Percentiles rank a stretch among this genome's conserved stretches.
These are phyloP conservation scores for Carex littledalei DNA, from an alignment of 176 grass and related monocot species.

Conservation along the genomic window DNA sequence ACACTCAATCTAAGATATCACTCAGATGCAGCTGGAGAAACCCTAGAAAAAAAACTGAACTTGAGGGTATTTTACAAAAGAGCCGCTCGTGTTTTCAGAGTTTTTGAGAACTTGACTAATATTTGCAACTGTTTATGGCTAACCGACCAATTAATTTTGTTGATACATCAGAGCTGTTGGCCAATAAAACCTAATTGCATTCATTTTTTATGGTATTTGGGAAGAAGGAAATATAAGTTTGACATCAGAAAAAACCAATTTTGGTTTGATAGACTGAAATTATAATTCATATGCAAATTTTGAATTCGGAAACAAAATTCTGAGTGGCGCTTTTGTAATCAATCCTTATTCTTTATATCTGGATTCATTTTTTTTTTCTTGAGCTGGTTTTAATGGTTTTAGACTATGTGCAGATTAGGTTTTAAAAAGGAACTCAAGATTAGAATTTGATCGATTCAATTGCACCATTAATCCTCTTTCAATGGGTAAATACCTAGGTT, in stretches of 20 bases:
- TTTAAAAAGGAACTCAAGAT: constrained; percentile 23
- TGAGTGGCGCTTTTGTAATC: background rate
- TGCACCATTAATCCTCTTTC: constrained; percentile 15
- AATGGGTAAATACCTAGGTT: constrained; percentile 21
- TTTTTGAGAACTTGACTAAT: background rate
- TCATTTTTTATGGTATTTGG: too few species aligned
- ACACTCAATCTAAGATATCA: background rate
- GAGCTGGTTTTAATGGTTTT: constrained; percentile 25
- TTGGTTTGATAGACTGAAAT: background rate
- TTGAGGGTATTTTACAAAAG: background rate
- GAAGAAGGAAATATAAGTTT: background rate
- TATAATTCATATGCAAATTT: background rate
- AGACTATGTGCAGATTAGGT: constrained; percentile 30
- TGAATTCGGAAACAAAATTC: background rate
- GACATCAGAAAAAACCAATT: background rate
- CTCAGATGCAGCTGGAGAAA: background rate
- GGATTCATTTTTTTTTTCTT: background rate
- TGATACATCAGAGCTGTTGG: too few species aligned
- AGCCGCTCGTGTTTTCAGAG: background rate
- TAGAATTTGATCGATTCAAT: constrained; percentile 14
- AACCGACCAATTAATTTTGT: background rate
- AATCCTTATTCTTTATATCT: background rate
- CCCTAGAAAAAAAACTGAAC: background rate
- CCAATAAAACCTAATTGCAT: too few species aligned
- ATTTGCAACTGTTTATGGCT: background rate